Conservation (phyloP, 164 flowering plant genomes). For the Aristolochia contorta region DNA sequence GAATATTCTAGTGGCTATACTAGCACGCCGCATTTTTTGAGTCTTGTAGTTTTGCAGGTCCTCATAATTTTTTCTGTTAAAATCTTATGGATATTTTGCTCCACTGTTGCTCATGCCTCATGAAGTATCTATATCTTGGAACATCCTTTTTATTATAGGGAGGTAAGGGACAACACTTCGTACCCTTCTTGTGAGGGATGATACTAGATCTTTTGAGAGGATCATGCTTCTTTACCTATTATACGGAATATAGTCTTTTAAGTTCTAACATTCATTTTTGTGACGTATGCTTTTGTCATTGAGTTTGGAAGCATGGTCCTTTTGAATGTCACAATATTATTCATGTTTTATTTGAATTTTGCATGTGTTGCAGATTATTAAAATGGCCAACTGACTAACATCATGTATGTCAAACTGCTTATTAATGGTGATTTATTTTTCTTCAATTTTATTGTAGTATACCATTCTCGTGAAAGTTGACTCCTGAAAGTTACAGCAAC, state of each 20-base stretch:
- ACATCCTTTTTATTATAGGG: constrained; percentile 16
- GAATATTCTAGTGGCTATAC: background rate
- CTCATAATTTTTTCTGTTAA: constrained; percentile 8
- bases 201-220: background rate
- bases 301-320: too few relatives aligned
- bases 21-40: constrained; percentile 6
- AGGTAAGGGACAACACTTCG: constrained; percentile 23
- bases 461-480: too few relatives aligned
- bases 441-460: too few relatives aligned
- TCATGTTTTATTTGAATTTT: too few relatives aligned
- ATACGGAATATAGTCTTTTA: background rate
- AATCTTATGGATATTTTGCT: constrained; percentile 16
- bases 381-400: too few relatives aligned
- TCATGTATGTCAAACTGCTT: too few relatives aligned
- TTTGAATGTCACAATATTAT: too few relatives aligned
- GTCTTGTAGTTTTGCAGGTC: constrained; percentile 39
- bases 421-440: too few relatives aligned
- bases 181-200: background rate
- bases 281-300: too few relatives aligned
- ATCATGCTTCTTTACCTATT: background rate
- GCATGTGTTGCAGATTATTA: too few relatives aligned
- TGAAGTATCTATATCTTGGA: constrained; percentile 2
- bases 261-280: too few relatives aligned
- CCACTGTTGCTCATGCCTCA: constrained; percentile 15
- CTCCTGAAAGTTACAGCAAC: too few relatives aligned